Base-by-base conservation (phyloP, 768 basidiomycete genomes). In the Imleria badia region DNA sequence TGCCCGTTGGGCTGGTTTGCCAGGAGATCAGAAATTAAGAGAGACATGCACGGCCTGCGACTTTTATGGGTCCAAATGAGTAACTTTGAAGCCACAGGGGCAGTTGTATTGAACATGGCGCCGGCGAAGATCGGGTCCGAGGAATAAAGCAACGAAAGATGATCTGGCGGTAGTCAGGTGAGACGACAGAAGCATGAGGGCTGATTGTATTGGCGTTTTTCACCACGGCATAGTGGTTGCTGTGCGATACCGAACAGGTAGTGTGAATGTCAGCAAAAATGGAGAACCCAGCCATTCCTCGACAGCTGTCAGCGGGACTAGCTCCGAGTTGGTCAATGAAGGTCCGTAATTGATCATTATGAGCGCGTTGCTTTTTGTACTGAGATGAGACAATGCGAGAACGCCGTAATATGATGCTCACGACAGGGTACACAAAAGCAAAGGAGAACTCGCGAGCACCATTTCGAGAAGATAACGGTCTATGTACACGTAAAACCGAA, bases 11-110 rank as follows among this genome's bases (percentile, higher is more conserved):
- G 63, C 56, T 47, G 43, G 60, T 48, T 41, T 53, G 55, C 61
- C 35, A 35, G 58, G 36, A 19, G 49, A 53, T 46, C 14, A 60
- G 51, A 59, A 35, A 59, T 50, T 45, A 54, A 54, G 54, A 54
- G 29, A 3, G 45, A 42, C 61, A 60, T 56, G 50, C 50, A 52
- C 29, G 36, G 46, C 45, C 41, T 46, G 54, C 42, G 53, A 63
- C 67, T 60, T 71, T 72, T 70, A 70, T 71, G 65, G 62, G 55
- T 49, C 34, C 43, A 55, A 48, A 58, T 59, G 56, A 59, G 60
- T 30, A 30, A 44, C 56, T 35, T 47, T 33, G 30, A 51, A 62
- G 68, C 65, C 69, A 71, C 70, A 71, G 71, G 69, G 69, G 58
- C 51, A 33, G 51, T 51, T 49, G 42, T 48, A 46, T 45, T 17